Conservation (phyloP, 257 asterid genomes). For the Nyctanthes arbortristis region DNA sequence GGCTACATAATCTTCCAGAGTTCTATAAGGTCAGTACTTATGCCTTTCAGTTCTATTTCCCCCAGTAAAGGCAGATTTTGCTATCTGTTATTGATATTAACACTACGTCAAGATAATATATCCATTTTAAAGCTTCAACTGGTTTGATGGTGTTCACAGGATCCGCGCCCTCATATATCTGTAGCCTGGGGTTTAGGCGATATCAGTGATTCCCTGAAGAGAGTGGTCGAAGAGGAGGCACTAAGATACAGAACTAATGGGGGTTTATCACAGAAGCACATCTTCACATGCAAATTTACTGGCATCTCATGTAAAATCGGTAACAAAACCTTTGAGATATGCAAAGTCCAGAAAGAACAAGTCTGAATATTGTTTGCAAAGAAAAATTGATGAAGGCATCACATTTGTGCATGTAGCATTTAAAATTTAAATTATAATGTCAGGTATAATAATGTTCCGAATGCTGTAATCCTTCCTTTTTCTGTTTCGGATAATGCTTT, state of each 20-base stretch:
- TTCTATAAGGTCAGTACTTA: slow-evolving; percentile 69
- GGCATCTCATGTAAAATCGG: slow-evolving; percentile 87
- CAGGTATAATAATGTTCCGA: no score
- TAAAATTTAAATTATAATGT: background rate
- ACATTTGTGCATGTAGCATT: background rate
- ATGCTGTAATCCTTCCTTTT: no score
- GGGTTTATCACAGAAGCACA: slow-evolving; percentile 38
- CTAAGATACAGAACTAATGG: slow-evolving; percentile 34
- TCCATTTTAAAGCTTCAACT: background rate
- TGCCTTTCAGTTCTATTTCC: slow-evolving; percentile 3
- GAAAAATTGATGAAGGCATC: background rate
- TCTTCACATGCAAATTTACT: slow-evolving; percentile 63
- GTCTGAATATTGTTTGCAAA: background rate
- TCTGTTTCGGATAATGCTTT: no score
- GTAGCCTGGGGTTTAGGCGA: slow-evolving; percentile 86
- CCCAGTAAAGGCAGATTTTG: background rate
- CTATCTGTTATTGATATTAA: background rate
- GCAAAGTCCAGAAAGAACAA: slow-evolving; percentile 59
- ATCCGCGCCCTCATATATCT: slow-evolving; percentile 96
- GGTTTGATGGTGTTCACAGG: slow-evolving; percentile 41
- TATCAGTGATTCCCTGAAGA: slow-evolving; percentile 53
- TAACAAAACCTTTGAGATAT: slow-evolving; percentile 53
- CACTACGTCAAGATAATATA: background rate
- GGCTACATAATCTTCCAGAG: slow-evolving; percentile 94
- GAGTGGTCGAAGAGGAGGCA: slow-evolving; percentile 57